Conservation (phyloP, 1,139 yeast genomes). For the Geotrichum europaeum region DNA sequence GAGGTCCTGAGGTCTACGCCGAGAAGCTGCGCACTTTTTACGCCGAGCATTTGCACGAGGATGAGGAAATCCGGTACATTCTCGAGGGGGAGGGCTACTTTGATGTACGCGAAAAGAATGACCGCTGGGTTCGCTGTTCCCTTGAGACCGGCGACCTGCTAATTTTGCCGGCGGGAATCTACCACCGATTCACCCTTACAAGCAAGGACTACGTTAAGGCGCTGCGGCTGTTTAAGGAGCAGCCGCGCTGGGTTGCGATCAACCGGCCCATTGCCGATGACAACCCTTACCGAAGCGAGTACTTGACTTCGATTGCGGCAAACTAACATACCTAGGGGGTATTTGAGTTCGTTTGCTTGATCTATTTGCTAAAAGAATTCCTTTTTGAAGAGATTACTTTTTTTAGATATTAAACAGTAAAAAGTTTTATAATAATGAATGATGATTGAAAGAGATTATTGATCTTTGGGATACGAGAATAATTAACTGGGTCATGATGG, state of each 20-base stretch:
- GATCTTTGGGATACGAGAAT: too few species aligned
- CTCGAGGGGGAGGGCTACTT: constrained; percentile 89
- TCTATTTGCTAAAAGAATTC: neutral
- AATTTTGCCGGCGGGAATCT: constrained; percentile 77
- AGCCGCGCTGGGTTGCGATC: constrained; percentile 94
- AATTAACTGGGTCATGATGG: too few species aligned
- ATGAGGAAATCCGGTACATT: constrained; percentile 90
- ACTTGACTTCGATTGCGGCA: constrained; percentile 30
- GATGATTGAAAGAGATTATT: too few species aligned
- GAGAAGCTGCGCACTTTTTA: constrained; percentile 66
- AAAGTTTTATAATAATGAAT: too few species aligned
- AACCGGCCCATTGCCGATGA: constrained; percentile 51
- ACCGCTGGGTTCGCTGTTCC: constrained; percentile 74
- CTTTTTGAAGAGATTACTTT: neutral
- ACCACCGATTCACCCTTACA: constrained; percentile 82
- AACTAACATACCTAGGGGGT: neutral
- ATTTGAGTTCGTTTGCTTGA: neutral
- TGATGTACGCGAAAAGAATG: constrained; percentile 67
- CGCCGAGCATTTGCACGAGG: constrained; percentile 90
- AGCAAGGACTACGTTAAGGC: constrained; percentile 62
- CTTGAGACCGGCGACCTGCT: constrained; percentile 59
- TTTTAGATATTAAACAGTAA: too few species aligned
- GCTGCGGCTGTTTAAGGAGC: constrained; percentile 80
- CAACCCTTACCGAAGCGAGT: constrained; percentile 40
- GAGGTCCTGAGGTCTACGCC: constrained; percentile 58